Base-by-base conservation (phyloP, 371 early-diverging fungal genomes). In the Zopfochytrium polystomum region DNA sequence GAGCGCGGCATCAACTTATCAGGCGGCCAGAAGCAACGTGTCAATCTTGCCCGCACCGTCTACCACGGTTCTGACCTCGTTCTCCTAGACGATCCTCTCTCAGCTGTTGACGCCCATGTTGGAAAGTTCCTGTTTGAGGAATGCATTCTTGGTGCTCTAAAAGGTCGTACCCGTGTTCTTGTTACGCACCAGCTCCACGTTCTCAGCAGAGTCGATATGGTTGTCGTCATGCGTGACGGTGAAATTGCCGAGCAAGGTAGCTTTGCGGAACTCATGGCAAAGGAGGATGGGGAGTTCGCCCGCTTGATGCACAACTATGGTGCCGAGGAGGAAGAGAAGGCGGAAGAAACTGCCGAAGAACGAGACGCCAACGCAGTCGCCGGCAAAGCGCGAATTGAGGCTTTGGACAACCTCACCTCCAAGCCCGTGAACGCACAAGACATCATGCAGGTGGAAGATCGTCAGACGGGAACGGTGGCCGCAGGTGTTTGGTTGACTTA, bases 81-180 rank as follows among this genome's bases (percentile, higher is more conserved):
- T n/a, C 64, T 87, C 47, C 67, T 88, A 68, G 90, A 89, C 63
- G 88, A 89, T 76, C 88, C 90, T 0, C 80, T 95, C 44, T 84
- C 86, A 32, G 93, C 90, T 1, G 88, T 90, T 5, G 90, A 88
- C 67, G 85, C 67, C 6, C 65, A 71, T 23, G 72, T 71, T 50
- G 67, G 71, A 20, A 55, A 58, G 30, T 65, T 64, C 55, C 61
- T 81, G 23, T 79, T 81, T 58, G 76, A 79, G 9, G 54, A 79
- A 13, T 79, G 74, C 52, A 78, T 79, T 53, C 35, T 53, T 9
- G 70, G 66, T 13, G 68, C 70, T 1, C 55, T 78, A 45, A 60
- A 52, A 23, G 73, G 56, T 27, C 71, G 72, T 60, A 81, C 81
- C 7, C 63, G 77, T n/a, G 57, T 81, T 30, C 63, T 81, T 15